Base-by-base conservation (phyloP, 139 green algal genomes). In the Yamagishiella unicocca region DNA sequence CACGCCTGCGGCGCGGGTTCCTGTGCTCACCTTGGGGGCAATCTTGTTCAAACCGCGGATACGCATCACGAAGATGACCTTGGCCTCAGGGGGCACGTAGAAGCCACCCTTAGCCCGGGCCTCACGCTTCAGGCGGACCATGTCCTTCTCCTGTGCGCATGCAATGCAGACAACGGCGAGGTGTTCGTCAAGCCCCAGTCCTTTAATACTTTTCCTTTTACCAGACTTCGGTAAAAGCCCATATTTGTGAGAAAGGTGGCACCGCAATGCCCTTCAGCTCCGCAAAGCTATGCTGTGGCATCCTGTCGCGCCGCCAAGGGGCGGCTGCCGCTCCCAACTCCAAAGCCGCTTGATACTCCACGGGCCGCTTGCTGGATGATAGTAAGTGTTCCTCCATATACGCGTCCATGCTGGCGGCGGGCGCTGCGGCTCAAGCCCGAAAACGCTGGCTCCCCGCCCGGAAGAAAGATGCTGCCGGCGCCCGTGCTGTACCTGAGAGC, bases 31-130 rank as follows among this genome's bases (percentile, higher is more conserved):
- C 93, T 97, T 98, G 72, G 98, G 98, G 88, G 97, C 95, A 89
- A 99, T 95, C 91, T 99, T 96, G 91, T 99, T 99, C 54, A 99
- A 95, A 91, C 96, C 96, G 45, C 96, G 92, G 89, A 99, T 99
- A 90, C 98, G 96, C 72, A 99, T 94, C 45, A 99, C 97, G 68
- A 99, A 99, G 58, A 98, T 88, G 33, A 99, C 73, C 94, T 99
- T 99, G 67, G 94, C 92, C 94, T 99, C 98, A 27, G 96, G 91
- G 90, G 97, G 94, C 1, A 99, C 96, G 88, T 99, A 98, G 94
- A 99, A 99, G 83, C 96, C 96, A 85, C 91, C 88, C 74, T 96
- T 96, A 38, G 94, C 81, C 94, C 98, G 98, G 38, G 97, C 97
- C 82, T 96, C 96, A 46, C 98, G 95, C 93, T 96, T 97, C 14